Conservation (phyloP, 306 rosid genomes). For the Casuarina glauca region DNA sequence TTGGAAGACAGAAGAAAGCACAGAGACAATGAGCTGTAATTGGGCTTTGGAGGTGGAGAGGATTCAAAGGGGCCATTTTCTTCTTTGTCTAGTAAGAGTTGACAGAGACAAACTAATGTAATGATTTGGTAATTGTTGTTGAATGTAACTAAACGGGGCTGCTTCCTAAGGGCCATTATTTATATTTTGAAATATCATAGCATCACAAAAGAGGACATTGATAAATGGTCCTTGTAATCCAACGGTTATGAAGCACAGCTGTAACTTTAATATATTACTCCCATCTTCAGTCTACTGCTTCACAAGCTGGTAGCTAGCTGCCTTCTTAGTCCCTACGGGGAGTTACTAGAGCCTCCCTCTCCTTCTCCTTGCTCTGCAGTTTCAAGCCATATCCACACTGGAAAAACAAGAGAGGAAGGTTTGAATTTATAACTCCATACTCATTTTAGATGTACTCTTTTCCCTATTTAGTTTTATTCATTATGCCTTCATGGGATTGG, state of each 20-base stretch:
- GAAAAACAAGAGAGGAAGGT: conserved; percentile 28
- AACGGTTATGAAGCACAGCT: conserved; percentile 30
- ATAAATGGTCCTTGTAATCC: conserved; percentile 31
- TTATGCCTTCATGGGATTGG: neutral
- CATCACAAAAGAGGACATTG: conserved; percentile 38
- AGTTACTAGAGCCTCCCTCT: neutral
- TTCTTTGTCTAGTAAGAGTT: neutral
- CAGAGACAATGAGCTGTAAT: conserved; percentile 39
- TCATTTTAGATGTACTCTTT: neutral
- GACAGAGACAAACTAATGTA: conserved; percentile 4
- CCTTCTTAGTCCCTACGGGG: conserved; percentile 12
- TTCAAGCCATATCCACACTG: conserved; percentile 23
- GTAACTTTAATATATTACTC: conserved; percentile 27
- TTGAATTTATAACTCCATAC: conserved; percentile 8
- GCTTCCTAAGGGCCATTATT: neutral
- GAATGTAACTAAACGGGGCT: neutral
- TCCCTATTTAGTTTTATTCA: neutral
- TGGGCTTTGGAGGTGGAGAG: conserved; percentile 13
- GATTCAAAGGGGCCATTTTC: neutral
- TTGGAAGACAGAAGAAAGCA: conserved; percentile 29
- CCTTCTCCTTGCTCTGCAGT: conserved; percentile 24
- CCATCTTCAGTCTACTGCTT: conserved; percentile 17
- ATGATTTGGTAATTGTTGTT: neutral
- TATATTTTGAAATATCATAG: conserved; percentile 24
- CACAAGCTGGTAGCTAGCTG: conserved; percentile 19